Evolutionary conservation across 352 stramenopile species (phyloP), one percentile per base, ranked within the genome.

Genomic region (Peronospora destructor): DNA sequence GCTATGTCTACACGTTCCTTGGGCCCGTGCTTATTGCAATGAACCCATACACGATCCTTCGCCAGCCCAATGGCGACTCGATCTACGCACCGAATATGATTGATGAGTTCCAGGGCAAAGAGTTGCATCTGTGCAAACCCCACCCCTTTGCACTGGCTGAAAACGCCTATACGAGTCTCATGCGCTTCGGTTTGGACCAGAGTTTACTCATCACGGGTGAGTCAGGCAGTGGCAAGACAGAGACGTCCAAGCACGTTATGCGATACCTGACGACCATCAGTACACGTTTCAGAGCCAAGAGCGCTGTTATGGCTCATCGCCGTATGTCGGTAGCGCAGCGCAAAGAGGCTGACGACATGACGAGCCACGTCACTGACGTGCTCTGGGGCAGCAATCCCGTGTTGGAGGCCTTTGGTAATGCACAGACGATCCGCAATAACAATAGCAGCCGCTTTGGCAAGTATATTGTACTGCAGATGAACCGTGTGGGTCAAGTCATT

Each of bases 211-310:
- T 89, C 51, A 92, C 85, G 36, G 70, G 80, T 34, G 84, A 95
- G 62, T 88, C 73, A 0, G 84, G 91, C 45, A 79, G 87, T 30
- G 91, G 91, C 42, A 98, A 98, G 76, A 98, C 92, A 0, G 91
- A 97, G 60, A 98, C 90, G 35, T 96, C 94, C 56, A 98, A 98
- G 73, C 92, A 97, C 73, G 85, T 97, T 13, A 92, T 98, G 80
- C 83, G 91, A 33, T 97, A 97, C 62, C 73, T 98, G 21, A 94
- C 91, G 21, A 86, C 76, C 51, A 78, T 92, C 59, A 84, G 70
- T 36, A 89, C 76, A 42, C 73, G 78, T 55, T 78, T 59, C 25
- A 64, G 79, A 29, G 72, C 74, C 54, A 83, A 83, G 60, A 83
- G 64, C 40, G 74, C 74, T 0, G 77, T 84, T 36, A 85, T 88